Conservation (phyloP, 1,284 basidiomycete species). For the Malassezia equina region DNA sequence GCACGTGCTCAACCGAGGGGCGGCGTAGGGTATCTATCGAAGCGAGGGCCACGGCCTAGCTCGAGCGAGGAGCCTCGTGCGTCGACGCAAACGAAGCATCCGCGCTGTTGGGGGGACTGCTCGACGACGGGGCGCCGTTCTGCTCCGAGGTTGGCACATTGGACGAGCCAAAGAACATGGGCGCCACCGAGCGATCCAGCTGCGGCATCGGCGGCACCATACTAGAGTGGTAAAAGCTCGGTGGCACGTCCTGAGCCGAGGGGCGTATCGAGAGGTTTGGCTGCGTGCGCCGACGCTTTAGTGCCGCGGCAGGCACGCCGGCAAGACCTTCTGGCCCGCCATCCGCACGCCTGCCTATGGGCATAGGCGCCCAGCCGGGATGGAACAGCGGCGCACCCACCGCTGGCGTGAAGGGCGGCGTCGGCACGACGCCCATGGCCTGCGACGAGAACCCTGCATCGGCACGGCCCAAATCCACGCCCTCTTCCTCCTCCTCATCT, state of each 20-base stretch:
- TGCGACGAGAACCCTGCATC: slow-evolving; percentile 10
- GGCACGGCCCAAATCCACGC: not conserved
- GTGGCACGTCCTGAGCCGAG: not conserved
- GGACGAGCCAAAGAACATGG: slow-evolving; percentile 1
- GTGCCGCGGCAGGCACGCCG: not conserved
- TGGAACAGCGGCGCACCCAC: slow-evolving; percentile 8
- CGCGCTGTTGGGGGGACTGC: not conserved
- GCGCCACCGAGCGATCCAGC: not conserved
- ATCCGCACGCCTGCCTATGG: not conserved
- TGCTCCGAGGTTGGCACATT: not conserved
- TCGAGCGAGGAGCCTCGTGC: not conserved
- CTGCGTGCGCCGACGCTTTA: slow-evolving; percentile 16
- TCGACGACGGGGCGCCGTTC: not conserved
- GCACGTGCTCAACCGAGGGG: not conserved
- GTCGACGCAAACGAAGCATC: not conserved
- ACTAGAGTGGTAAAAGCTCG: not conserved
- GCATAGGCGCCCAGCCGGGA: slow-evolving; percentile 4
- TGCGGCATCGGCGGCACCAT: not conserved
- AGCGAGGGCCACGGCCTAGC: not conserved
- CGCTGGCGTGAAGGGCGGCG: not conserved
- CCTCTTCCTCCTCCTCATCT: slow-evolving; percentile 16
- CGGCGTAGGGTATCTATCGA: slow-evolving; percentile 3
- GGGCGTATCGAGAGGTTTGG: slow-evolving; percentile 4
- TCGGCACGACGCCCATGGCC: not conserved
- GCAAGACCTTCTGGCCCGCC: not conserved